phyloP scores from a whole-genome alignment of 192 early-diverging fungal genomes.

The Cladochytrium replicatum region DNA sequence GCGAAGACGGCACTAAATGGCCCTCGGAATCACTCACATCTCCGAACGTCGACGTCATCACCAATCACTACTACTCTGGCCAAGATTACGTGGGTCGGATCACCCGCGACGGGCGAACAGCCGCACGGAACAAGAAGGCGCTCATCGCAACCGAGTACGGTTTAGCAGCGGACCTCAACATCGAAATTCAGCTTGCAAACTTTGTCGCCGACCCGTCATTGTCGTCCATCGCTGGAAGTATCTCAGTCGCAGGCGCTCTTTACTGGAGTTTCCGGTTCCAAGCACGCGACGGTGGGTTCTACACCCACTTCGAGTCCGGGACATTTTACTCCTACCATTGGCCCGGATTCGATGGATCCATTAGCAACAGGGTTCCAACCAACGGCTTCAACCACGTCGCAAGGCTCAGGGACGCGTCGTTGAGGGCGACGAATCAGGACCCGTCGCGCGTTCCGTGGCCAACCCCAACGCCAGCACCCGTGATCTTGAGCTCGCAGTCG shows the following conservation, averaged over 20 bases:
- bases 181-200: neutral
- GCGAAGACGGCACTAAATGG: conserved; percentile 9
- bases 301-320: conserved; percentile 15
- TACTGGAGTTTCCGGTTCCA: conserved; percentile 35
- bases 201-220: neutral
- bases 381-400: too few relatives aligned
- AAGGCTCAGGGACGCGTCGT: too few relatives aligned
- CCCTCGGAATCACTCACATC: conserved; percentile 6
- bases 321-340: conserved; percentile 14
- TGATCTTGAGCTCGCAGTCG: too few relatives aligned
- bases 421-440: too few relatives aligned
- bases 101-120: too few relatives aligned
- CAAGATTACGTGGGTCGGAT: too few relatives aligned
- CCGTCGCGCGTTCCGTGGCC: too few relatives aligned
- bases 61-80: conserved; percentile 28
- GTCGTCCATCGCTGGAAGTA: neutral
- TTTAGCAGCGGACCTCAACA: neutral
- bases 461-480: too few relatives aligned
- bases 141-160: conserved; percentile 16
- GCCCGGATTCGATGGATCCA: conserved; percentile 20
- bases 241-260: conserved; percentile 15
- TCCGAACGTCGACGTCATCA: conserved; percentile 23
- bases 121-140: conserved; percentile 11
- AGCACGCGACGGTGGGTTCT: conserved; percentile 30
- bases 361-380: too few relatives aligned